Evolutionary conservation across 2,329 filamentous ascomycete species (phyloP), one percentile per base, ranked within the genome.

Genomic region (Epichloe glyceriae): DNA sequence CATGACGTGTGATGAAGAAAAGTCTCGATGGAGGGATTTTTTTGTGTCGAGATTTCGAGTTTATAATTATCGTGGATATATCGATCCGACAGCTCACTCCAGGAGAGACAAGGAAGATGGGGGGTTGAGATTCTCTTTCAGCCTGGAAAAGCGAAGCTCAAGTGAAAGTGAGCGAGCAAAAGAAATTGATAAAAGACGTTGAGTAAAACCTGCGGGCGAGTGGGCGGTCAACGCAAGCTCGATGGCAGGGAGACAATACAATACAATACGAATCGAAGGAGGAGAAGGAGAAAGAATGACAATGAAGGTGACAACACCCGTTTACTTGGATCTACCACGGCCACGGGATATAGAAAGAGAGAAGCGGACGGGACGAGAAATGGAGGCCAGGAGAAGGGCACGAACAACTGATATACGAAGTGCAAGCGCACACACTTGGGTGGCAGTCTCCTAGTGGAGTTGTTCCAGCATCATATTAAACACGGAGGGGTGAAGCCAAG

Each of bases 31-130:
- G n/a, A 34, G 17, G 42, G 10, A 8, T 2, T 0, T 34, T n/a
- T 2, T 8, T 8, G 26, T 35, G 17, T 19, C 2, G 30, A 30
- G 3, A 4, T 30, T 30, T 30, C 26, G 26, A 30, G 26, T 30
- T 17, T 44, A 5, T 33, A 12, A 19, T 20, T 43, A 14, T 46
- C 4, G 44, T 37, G 37, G 3, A 10, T 30, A 51, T 6, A 37
- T 42, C 49, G 43, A 51, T 41, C 37, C 49, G 17, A 44, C 49
- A 37, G 43, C 5, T 51, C 43, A 47, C 37, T 42, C 14, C 19
- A 20, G 30, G 22, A 44, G 22, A n/a, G 38, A 26, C 11, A 44
- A 35, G 12, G 20, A 49, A 26, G 12, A 33, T 7, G 22, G 22
- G 30, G 20, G n/a, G 26, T 8, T 15, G 30, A 30, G 22, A 33